Evolutionary conservation across 176 grass and related monocot genomes (phyloP).

Genomic region (Bonia amplexicaulis): DNA sequence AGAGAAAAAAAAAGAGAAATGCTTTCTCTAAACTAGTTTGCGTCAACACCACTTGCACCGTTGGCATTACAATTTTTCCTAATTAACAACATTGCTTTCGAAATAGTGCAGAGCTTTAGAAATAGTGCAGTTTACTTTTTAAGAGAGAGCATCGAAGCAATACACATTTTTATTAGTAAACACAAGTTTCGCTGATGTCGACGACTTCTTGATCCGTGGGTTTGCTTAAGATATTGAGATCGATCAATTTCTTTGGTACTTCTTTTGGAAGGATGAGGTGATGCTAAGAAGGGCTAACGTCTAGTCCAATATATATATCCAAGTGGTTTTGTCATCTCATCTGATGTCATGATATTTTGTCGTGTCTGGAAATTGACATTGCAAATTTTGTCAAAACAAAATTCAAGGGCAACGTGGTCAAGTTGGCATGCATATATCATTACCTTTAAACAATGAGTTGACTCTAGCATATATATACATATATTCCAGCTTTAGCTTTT

Average conservation of each 20-base stretch:
- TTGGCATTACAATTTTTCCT: background rate
- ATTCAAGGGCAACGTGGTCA: conserved; percentile 11
- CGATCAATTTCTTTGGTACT: background rate
- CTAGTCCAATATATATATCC: background rate
- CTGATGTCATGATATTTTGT: background rate
- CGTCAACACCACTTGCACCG: background rate
- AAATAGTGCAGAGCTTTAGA: no score
- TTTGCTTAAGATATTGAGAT: background rate
- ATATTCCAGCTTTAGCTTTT: background rate
- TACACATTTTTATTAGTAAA: background rate
- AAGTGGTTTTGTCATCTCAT: background rate
- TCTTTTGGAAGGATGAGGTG: background rate
- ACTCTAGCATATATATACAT: background rate
- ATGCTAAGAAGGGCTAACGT: background rate
- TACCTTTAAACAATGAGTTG: conserved; percentile 8
- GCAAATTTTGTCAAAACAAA: background rate
- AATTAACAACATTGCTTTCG: no score
- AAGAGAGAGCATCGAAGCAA: background rate
- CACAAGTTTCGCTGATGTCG: background rate
- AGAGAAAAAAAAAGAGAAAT: background rate
- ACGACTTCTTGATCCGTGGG: background rate
- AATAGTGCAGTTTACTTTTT: no score
- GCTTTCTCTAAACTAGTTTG: background rate
- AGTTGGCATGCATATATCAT: background rate
- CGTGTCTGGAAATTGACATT: background rate